Conservation (phyloP, 768 basidiomycete species). For the Suillus discolor region DNA sequence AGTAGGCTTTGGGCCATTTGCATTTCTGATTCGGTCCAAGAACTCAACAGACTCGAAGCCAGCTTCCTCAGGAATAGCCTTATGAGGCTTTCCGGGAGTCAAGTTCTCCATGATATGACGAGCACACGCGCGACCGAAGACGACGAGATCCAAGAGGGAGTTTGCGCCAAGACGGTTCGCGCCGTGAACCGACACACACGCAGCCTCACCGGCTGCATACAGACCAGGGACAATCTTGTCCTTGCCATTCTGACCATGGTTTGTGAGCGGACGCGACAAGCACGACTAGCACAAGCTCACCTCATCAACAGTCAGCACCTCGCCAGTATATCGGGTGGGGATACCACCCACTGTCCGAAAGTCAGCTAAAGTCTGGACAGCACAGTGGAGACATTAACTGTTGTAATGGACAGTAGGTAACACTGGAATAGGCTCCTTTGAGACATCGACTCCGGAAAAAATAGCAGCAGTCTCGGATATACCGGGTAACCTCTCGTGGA, state of each 20-base stretch:
- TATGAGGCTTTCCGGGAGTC: slow-evolving; percentile 89
- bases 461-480: slow-evolving; percentile 99
- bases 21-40: slow-evolving; percentile 85
- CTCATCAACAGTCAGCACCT: slow-evolving; percentile 86
- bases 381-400: slow-evolving; percentile 56
- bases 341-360: slow-evolving; percentile 89
- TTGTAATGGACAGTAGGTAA: slow-evolving; percentile 99
- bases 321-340: slow-evolving; percentile 97
- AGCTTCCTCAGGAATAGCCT: slow-evolving; percentile 81
- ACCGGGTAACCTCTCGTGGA: slow-evolving; percentile 96
- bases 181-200: slow-evolving; percentile 98
- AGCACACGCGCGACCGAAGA: slow-evolving; percentile 97
- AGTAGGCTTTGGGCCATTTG: slow-evolving; percentile 82
- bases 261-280: neutral
- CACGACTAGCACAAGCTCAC: slow-evolving; percentile 25
- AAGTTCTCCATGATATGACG: slow-evolving; percentile 94
- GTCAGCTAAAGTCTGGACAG: slow-evolving; percentile 12
- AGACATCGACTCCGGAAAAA: slow-evolving; percentile 98
- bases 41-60: slow-evolving; percentile 84
- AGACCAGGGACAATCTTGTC: slow-evolving; percentile 95
- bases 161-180: slow-evolving; percentile 99
- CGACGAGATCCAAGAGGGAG: slow-evolving; percentile 97
- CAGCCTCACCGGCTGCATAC: slow-evolving; percentile 98
- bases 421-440: slow-evolving; percentile 99
- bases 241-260: slow-evolving; percentile 61